Evolutionary conservation across 1,139 yeast genomes (phyloP).

Genomic region (Hemisphaericaspora xylanilytica): DNA sequence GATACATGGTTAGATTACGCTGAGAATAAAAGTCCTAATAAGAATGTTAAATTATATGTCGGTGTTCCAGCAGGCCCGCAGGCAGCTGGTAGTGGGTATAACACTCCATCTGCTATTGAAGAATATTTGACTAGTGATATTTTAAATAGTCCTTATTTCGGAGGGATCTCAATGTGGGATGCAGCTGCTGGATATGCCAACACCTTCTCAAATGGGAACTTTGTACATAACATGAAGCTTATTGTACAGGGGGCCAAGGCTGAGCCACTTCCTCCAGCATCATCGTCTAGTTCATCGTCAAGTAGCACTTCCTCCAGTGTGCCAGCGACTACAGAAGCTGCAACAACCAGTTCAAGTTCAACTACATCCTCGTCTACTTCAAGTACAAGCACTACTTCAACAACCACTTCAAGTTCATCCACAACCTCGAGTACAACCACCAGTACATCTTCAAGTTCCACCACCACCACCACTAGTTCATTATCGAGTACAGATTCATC

Average conservation of each 20-base stretch:
- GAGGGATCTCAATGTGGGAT: constrained; percentile 91
- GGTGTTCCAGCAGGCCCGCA: constrained; percentile 72
- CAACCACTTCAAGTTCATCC: constrained; percentile 9
- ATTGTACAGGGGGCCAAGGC: constrained; percentile 12
- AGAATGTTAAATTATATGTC: constrained; percentile 58
- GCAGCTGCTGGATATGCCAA: constrained; percentile 77
- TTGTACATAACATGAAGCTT: constrained; percentile 41
- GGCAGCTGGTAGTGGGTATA: constrained; percentile 55
- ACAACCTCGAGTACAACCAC: constrained; percentile 8
- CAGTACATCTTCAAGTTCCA: constrained; percentile 4
- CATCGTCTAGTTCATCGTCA: constrained; percentile 8
- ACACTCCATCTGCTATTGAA: constrained; percentile 19
- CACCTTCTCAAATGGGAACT: constrained; percentile 42
- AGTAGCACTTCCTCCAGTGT: constrained; percentile 10
- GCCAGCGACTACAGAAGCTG: too few relatives aligned
- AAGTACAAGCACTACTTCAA: constrained; percentile 6
- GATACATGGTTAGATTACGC: constrained; percentile 81
- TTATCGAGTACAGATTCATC: too few relatives aligned
- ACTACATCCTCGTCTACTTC: constrained; percentile 8
- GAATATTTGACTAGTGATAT: constrained; percentile 31
- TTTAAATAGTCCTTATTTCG: constrained; percentile 51
- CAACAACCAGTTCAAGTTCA: constrained; percentile 9
- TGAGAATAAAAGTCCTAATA: constrained; percentile 59
- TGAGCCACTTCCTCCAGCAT: constrained; percentile 6
- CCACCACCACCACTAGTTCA: constrained; percentile 5